phyloP scores from a whole-genome alignment of 441 rosid genomes.

The Hura crepitans region DNA sequence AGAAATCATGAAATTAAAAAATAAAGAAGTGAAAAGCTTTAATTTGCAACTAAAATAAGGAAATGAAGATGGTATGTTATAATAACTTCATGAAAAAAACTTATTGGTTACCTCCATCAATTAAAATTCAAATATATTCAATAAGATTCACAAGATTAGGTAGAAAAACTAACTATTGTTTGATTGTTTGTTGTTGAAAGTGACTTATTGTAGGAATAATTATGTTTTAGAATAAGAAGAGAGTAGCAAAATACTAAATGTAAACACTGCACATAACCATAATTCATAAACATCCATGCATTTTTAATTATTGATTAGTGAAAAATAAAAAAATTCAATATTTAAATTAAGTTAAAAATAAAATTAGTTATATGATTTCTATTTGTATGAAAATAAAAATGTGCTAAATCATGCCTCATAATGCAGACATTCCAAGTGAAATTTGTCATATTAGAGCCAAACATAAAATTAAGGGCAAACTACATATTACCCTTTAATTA shows the following conservation, averaged over 20 bases:
- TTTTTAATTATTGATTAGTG: not conserved
- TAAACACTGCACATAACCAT: not conserved
- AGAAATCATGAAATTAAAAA: not conserved
- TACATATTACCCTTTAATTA: too few species aligned
- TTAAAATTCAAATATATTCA: not conserved
- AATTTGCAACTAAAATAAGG: not conserved
- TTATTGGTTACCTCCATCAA: not conserved
- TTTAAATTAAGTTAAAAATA: not conserved
- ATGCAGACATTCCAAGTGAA: not conserved
- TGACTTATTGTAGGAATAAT: not conserved
- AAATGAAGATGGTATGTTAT: not conserved
- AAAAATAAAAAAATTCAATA: not conserved
- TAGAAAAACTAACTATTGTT: not conserved
- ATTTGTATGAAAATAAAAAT: not conserved
- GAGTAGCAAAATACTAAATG: not conserved
- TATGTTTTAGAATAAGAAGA: not conserved
- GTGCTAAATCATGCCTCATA: not conserved
- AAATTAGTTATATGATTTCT: too few species aligned
- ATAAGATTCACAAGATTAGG: not conserved
- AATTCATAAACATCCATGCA: not conserved
- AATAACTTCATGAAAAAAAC: not conserved
- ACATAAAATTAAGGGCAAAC: not conserved
- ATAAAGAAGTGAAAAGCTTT: not conserved
- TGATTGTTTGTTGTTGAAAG: not conserved
- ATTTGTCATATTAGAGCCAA: not conserved